Conservation (phyloP, 305 asterid species). For the Fraxinus nigra region DNA sequence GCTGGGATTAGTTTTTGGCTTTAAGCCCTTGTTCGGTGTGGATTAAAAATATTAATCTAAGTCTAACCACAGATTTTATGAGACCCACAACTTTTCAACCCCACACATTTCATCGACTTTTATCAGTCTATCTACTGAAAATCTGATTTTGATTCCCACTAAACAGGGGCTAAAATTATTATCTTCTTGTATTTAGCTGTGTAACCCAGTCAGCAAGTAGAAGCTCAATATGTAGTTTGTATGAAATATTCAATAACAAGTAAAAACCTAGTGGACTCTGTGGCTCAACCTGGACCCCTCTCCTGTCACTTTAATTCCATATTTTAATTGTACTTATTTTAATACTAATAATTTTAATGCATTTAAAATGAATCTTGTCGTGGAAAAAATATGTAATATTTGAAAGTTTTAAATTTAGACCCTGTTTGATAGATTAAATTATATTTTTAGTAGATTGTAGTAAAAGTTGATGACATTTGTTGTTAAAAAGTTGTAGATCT, state of each 20-base stretch:
- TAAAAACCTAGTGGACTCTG: neutral
- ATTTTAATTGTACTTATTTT: neutral
- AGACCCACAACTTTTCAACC: neutral
- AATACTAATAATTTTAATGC: neutral
- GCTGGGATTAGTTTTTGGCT: neutral
- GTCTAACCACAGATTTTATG: neutral
- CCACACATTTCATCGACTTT: neutral
- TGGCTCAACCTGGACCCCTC: neutral
- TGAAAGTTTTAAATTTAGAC: neutral
- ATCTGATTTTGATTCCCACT: neutral
- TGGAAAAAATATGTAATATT: neutral
- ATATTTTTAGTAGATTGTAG: neutral
- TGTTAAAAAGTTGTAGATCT: neutral
- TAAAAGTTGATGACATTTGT: neutral
- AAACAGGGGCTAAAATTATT: neutral
- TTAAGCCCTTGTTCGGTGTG: neutral
- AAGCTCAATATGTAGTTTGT: neutral
- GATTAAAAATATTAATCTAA: neutral
- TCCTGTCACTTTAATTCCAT: neutral
- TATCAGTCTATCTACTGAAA: neutral
- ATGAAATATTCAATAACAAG: neutral
- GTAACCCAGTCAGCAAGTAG: neutral
- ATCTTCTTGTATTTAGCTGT: neutral
- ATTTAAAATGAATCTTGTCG: neutral
- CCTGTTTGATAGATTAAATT: neutral